A percentile compares a stretch with the other conserved stretches of the same genome.
Evolutionary conservation across 352 stramenopile genomes (phyloP).

Genomic region (Globisporangium yorkense): DNA sequence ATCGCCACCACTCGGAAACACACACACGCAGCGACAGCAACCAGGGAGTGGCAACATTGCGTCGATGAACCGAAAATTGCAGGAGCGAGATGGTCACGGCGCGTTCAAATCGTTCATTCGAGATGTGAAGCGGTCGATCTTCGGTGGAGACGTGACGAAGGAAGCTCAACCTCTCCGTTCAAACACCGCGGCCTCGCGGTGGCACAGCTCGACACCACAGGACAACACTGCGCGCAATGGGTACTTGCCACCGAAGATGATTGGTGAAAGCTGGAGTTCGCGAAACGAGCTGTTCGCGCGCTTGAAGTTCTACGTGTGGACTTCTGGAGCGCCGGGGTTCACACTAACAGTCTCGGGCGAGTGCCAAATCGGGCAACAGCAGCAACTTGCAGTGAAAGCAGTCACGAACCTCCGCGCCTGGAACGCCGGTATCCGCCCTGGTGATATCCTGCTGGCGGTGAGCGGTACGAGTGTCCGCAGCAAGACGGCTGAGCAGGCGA

Average conservation of each 20-base stretch:
- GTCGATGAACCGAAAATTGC: not conserved
- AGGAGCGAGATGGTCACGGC: not conserved
- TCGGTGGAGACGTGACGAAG: not conserved
- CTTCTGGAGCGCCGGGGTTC: slow-evolving; percentile 22
- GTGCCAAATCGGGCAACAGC: slow-evolving; percentile 5
- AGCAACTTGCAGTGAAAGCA: slow-evolving; percentile 18
- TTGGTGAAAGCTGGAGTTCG: slow-evolving; percentile 17
- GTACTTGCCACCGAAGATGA: not conserved
- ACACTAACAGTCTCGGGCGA: slow-evolving; percentile 19
- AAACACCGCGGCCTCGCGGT: not conserved
- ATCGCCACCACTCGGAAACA: not conserved
- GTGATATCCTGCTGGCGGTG: slow-evolving; percentile 52
- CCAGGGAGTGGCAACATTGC: not conserved
- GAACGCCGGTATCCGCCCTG: slow-evolving; percentile 39
- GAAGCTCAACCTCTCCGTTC: not conserved
- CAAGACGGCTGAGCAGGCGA: slow-evolving; percentile 28
- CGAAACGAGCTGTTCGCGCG: slow-evolving; percentile 22
- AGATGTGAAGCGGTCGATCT: slow-evolving; percentile 12
- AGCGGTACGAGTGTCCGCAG: slow-evolving; percentile 23
- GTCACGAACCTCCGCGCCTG: slow-evolving; percentile 32
- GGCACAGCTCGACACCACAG: not conserved
- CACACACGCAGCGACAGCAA: not conserved
- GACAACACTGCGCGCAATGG: not conserved
- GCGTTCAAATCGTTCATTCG: slow-evolving; percentile 9
- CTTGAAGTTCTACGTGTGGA: slow-evolving; percentile 50